Conservation (phyloP, 768 basidiomycete genomes). For the Paxillus ammoniavirescens region DNA sequence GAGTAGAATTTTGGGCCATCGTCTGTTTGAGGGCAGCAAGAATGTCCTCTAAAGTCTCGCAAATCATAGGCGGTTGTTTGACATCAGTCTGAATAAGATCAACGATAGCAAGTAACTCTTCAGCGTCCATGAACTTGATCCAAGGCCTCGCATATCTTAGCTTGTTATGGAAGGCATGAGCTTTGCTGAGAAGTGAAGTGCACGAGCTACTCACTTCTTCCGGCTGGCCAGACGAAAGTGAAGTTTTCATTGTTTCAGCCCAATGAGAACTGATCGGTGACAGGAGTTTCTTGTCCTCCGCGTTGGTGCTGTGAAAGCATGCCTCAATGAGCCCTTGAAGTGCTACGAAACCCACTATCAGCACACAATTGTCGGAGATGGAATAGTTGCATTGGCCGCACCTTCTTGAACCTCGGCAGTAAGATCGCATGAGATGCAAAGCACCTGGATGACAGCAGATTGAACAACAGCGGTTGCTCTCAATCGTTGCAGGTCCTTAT, state of each 20-base stretch:
- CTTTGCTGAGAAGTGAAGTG: neutral
- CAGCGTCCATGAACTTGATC: conserved; percentile 51
- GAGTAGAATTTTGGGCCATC: neutral
- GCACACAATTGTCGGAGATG: neutral
- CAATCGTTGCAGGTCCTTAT: conserved; percentile 32
- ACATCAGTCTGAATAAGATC: conserved; percentile 32
- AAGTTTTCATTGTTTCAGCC: conserved; percentile 24
- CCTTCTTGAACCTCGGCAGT: conserved; percentile 34
- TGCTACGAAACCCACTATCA: conserved; percentile 31
- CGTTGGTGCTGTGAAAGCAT: conserved; percentile 35
- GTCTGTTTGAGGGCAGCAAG: conserved; percentile 32
- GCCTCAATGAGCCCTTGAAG: conserved; percentile 40
- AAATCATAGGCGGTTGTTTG: conserved; percentile 1
- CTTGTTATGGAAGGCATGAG: conserved; percentile 8
- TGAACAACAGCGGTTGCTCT: conserved; percentile 42
- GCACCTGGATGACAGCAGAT: conserved; percentile 29
- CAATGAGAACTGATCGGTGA: conserved; percentile 45
- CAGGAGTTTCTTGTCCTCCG: conserved; percentile 39
- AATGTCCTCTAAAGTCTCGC: conserved; percentile 35
- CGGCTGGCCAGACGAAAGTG: conserved; percentile 7
- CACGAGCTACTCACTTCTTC: conserved; percentile 10
- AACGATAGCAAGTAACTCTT: conserved; percentile 44
- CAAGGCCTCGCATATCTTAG: conserved; percentile 35
- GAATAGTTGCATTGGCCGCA: conserved; percentile 8
- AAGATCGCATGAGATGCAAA: conserved; percentile 33